Evolutionary conservation across 2,329 filamentous ascomycete genomes (phyloP), one percentile per base, ranked within the genome.

Genomic region (Xylaria sp.): DNA sequence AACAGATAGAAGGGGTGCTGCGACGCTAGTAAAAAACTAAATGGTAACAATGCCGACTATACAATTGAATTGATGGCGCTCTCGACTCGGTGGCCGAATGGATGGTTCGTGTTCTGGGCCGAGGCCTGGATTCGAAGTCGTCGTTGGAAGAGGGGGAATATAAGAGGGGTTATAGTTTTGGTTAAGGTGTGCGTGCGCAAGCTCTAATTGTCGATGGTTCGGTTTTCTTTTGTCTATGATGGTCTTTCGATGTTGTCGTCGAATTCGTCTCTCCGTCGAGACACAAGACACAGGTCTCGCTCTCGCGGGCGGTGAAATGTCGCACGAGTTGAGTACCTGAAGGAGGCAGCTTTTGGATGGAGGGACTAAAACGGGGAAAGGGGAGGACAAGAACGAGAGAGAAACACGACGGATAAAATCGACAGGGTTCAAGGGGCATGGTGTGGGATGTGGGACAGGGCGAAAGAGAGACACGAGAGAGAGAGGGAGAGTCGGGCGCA

Each of bases 261-360:
- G 36, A 58, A 56, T 63, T 65, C 39, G 68, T 64, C 58, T 71
- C 63, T 66, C 68, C 68, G 51, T 71, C 53, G 67, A 71, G 68
- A 69, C 63, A 71, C 69, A 70, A 71, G 67, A 66, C 64, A 64
- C 63, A 63, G 57, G 69, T 69, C 69, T 71, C 69, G 69, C 69
- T 71, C 69, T 69, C 67, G 62, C 69, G 67, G 68, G 66, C 60
- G 65, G 69, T 71, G 61, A 67, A 67, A 70, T 68, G 69, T 71
- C 66, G 69, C 69, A 71, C 69, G 36, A 63, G 44, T 69, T 63
- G 58, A 65, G 38, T 20, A 57, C 61, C 49, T 42, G 27, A 50
- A 47, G 55, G 36, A n/a, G 38, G 42, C 22, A 44, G 42, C 10
- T 27, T 25, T 67, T 65, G 59, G 64, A 69, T 58, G 69, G 67